phyloP scores from a whole-genome alignment of 805 yeast genomes.

The Komagataella kurtzmanii region DNA sequence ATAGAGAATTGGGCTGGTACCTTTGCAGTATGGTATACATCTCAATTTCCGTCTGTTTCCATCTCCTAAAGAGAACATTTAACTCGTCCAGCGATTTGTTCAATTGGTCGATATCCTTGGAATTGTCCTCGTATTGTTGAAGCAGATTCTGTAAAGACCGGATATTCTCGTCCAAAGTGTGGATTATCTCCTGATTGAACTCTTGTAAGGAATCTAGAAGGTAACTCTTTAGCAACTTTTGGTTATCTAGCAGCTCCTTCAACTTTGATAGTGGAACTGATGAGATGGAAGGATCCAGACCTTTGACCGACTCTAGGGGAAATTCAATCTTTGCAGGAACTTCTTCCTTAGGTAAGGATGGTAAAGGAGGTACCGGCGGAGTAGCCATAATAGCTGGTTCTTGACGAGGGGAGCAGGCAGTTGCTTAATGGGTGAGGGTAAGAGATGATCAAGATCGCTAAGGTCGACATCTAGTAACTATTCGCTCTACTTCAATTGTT shows the following conservation, averaged over 20 bases:
- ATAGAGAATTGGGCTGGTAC: constrained; percentile 1
- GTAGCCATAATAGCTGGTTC: background rate
- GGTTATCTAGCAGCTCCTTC: background rate
- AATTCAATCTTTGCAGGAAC: background rate
- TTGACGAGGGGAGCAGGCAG: background rate
- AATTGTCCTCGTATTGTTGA: background rate
- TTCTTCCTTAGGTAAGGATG: background rate
- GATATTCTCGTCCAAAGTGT: background rate
- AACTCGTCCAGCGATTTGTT: background rate
- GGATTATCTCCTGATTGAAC: background rate
- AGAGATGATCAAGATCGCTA: background rate
- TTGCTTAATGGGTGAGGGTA: no score
- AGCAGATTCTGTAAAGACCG: background rate
- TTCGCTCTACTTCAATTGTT: background rate
- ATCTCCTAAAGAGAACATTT: background rate
- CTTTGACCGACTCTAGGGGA: background rate
- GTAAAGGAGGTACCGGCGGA: background rate
- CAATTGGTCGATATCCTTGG: background rate
- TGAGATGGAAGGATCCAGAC: background rate
- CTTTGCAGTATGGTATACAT: background rate
- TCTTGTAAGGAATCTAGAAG: background rate
- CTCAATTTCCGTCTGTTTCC: background rate
- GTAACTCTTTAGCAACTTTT: background rate
- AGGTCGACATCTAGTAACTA: background rate
- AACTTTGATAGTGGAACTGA: background rate